Evolutionary conservation across 1,139 yeast genomes (phyloP).

Genomic region (Pichia sp.): DNA sequence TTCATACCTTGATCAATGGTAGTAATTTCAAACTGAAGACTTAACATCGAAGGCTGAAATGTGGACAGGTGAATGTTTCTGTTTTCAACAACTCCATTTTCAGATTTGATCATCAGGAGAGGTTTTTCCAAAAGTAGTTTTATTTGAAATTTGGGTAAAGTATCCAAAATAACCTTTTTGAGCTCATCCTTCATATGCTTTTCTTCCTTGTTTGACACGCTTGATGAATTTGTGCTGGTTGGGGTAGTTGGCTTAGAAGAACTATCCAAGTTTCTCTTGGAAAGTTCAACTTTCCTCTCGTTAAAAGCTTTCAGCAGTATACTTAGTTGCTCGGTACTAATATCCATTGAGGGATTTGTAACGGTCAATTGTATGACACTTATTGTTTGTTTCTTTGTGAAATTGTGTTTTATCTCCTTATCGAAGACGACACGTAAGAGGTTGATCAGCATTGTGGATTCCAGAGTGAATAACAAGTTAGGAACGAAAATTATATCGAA

Average conservation of each 20-base stretch:
- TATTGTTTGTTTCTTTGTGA: conserved; percentile 18
- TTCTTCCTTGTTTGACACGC: neutral
- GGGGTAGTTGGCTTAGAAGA: neutral
- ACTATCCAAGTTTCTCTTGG: neutral
- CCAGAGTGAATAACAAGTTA: conserved; percentile 47
- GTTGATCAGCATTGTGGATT: conserved; percentile 45
- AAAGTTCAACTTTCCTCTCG: neutral
- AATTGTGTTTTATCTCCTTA: conserved; percentile 3
- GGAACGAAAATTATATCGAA: conserved; percentile 50
- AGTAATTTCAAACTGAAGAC: conserved; percentile 18
- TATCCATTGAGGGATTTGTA: conserved; percentile 25
- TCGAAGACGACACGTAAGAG: conserved; percentile 18
- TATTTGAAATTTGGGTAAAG: conserved; percentile 19
- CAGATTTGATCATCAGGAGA: conserved; percentile 22
- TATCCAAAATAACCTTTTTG: conserved; percentile 5
- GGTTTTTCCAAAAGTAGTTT: conserved; percentile 29
- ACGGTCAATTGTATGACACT: conserved; percentile 21
- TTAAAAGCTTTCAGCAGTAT: conserved; percentile 18
- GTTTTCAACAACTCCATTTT: conserved; percentile 10
- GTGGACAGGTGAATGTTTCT: conserved; percentile 21
- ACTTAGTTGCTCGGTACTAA: conserved; percentile 27
- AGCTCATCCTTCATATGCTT: neutral
- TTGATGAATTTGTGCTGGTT: neutral
- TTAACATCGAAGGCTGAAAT: conserved; percentile 24
- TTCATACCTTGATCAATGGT: conserved; percentile 8